Base-by-base conservation (phyloP, 2,329 filamentous ascomycete genomes). In the Botryotinia convoluta region DNA sequence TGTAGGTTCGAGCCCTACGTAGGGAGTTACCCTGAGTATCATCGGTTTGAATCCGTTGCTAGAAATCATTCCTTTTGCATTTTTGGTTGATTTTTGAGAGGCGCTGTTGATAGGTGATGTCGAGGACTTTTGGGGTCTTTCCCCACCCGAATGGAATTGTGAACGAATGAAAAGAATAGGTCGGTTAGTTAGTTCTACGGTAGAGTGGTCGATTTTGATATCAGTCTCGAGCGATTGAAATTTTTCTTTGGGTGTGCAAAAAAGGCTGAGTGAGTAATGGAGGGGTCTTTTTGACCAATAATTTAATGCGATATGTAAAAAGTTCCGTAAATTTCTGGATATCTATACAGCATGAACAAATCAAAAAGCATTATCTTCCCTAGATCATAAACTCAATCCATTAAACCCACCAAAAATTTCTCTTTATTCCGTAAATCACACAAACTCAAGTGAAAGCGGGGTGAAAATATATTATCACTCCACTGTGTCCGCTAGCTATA, bases 21-120 rank as follows among this genome's bases (percentile, higher is more conserved):
- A 32, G 65, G 48, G 65, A 68, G 65, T 42, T 57, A 68, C 65
- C 48, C 65, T 68, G 65, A 68, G 65, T 57, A 42, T 10, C n/a
- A n/a, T 57, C 48, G 65, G 65, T 68, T 68, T 68, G n/a, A 68
- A 26, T 68, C 48, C 65, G 35, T 5, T 42, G 18, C 6, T 6
- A 0, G 18, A 42, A 42, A 57, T 57, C 18, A 20, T 4, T 14
- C 0, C 8, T 54, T 39, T 54, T 51, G 29, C 39, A 35, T 14
- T 39, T 67, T n/a, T 37, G 7, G 12, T 29, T 8, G 1, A 57
- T 32, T 42, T 68, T 16, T 6, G 3, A 8, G 3, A 2, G 16
- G 7, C 16, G 10, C 2, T 39, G 26, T 16, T 16, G 12, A n/a
- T n/a, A 5, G 26, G 5, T 3, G 48, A n/a, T n/a, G 10, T 54